phyloP scores from a whole-genome alignment of 2,329 filamentous ascomycete species.

The Neonectria magnoliae region DNA sequence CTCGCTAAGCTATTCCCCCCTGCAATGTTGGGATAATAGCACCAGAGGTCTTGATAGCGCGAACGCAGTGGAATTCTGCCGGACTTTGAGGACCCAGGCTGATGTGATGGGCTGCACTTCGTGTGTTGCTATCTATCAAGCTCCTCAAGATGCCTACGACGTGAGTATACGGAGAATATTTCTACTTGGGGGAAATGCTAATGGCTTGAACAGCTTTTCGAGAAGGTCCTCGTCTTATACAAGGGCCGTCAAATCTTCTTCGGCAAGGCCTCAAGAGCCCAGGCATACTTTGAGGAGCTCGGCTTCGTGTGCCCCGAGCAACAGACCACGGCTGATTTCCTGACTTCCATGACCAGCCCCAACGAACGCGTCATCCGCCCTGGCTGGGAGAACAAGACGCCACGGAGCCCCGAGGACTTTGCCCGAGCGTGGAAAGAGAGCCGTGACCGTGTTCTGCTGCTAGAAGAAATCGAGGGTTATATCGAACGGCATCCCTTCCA shows the following conservation, averaged over 20 bases:
- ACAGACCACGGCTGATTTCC: slow-evolving; percentile 16
- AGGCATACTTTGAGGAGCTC: slow-evolving; percentile 63
- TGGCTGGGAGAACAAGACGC: slow-evolving; percentile 42
- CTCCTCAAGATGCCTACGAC: slow-evolving; percentile 49
- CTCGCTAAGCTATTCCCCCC: slow-evolving; percentile 49
- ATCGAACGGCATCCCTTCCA: slow-evolving; percentile 7
- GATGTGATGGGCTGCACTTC: slow-evolving; percentile 66
- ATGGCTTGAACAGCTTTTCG: slow-evolving; percentile 60
- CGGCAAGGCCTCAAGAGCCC: slow-evolving; percentile 28
- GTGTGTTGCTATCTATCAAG: slow-evolving; percentile 71
- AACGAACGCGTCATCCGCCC: slow-evolving; percentile 43
- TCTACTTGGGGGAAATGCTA: too few relatives aligned
- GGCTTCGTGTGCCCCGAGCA: slow-evolving; percentile 14
- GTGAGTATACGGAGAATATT: slow-evolving; percentile 7
- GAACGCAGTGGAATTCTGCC: slow-evolving; percentile 72
- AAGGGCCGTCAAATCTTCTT: slow-evolving; percentile 70
- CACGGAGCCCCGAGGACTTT: slow-evolving; percentile 48
- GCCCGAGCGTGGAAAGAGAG: slow-evolving; percentile 43
- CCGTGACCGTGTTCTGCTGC: slow-evolving; percentile 30
- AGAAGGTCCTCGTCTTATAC: slow-evolving; percentile 74
- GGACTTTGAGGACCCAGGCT: slow-evolving; percentile 66
- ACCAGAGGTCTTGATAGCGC: slow-evolving; percentile 70
- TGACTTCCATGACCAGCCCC: background rate
- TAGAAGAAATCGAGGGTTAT: slow-evolving; percentile 41
- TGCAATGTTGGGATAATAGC: slow-evolving; percentile 76